phyloP scores from a whole-genome alignment of 805 yeast genomes.

The Clavispora santaluciae region DNA sequence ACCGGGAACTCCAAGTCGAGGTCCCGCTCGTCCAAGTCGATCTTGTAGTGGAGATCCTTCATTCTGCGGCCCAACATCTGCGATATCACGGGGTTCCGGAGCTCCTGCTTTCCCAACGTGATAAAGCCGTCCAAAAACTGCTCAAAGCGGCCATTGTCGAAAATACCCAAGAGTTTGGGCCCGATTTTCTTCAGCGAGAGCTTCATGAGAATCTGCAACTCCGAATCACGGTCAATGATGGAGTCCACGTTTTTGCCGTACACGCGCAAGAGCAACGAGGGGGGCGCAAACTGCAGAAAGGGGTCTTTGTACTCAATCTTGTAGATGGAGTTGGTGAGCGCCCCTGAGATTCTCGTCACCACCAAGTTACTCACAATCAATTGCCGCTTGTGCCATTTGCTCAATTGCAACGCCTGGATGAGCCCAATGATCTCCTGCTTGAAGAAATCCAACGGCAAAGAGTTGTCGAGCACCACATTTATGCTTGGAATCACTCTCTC shows the following conservation, averaged over 20 bases:
- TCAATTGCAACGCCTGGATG: conserved; percentile 57
- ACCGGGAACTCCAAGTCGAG: conserved; percentile 51
- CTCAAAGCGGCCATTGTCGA: conserved; percentile 89
- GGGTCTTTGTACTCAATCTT: conserved; percentile 53
- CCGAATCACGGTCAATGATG: conserved; percentile 81
- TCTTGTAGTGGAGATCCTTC: conserved; percentile 87
- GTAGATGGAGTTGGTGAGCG: conserved; percentile 87
- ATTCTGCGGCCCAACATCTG: conserved; percentile 91
- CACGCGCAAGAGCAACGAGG: conserved; percentile 66
- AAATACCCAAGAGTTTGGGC: conserved; percentile 83
- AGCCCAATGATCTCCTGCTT: conserved; percentile 72
- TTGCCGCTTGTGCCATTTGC: conserved; percentile 70
- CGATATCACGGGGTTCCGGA: conserved; percentile 70
- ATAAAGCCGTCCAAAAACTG: conserved; percentile 82
- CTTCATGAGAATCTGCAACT: conserved; percentile 66
- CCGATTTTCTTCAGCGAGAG: conserved; percentile 79
- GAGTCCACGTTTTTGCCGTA: conserved; percentile 86
- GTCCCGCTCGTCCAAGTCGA: conserved; percentile 59
- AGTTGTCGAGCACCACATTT: conserved; percentile 61
- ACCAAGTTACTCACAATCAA: conserved; percentile 39
- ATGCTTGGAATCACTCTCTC: conserved; percentile 45
- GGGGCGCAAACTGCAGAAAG: conserved; percentile 37
- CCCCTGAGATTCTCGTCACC: conserved; percentile 77
- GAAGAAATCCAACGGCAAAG: conserved; percentile 79
- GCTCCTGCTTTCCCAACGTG: conserved; percentile 67